Base-by-base conservation (phyloP, 306 rosid species). In the Rosa persica region DNA sequence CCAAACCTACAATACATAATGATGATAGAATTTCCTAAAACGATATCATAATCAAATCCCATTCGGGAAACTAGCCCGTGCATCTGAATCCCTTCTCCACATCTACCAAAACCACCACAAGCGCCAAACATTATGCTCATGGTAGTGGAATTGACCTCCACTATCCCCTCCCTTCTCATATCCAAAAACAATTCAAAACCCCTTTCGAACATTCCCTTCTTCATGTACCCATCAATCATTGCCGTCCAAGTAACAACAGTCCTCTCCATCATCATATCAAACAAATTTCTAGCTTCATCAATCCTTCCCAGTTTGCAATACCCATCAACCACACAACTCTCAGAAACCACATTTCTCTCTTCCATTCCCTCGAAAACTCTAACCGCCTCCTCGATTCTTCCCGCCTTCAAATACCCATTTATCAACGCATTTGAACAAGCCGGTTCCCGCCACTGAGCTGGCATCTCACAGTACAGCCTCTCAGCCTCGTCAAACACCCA, bases 251-350 rank as follows among this genome's bases (percentile, higher is more conserved):
- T 84, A 77, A 91, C 88, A 78, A 90, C 91, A 62, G 85, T 91
- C 81, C 88, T 89, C 68, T 84, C 88, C 3, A 83, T 86, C 91
- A 90, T 91, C 77, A 68, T 75, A 70, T 91, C 94, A 84, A 91
- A 93, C 87, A 93, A 76, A 19, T 62, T 72, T 78, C 90, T 83
- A 47, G 98, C 98, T 77, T 76, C 84, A 46, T 13, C 76, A 83
- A 89, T 60, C 79, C 77, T 90, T 72, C 91, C 93, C 57, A 78
- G 78, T 79, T 87, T 92, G 84, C 98, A 94, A 70, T 85, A 87
- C 39, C 97, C 97, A 85, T 87, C 91, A 81, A 91, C 67, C 88
- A 93, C 80, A 10, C 96, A 86, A 83, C 89, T 93, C 92, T 93
- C 89, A 39, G 97, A 90, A 83, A 93, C 84, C 75, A 90, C 96